Conservation (phyloP, 805 yeast species). For the Deakozyma indianensis region DNA sequence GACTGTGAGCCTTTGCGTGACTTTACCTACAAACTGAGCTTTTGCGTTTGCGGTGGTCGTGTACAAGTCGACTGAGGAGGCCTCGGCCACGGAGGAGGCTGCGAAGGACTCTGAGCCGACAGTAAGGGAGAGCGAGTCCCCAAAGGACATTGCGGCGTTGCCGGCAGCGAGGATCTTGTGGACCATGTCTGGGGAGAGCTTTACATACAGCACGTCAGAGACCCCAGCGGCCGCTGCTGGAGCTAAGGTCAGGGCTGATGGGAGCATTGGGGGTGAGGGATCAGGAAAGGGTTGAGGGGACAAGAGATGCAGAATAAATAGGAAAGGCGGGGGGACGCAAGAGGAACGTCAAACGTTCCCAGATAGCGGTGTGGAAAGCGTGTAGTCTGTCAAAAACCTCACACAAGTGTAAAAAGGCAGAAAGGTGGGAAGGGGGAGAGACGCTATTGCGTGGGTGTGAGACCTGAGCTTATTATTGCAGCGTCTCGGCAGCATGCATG, state of each 20-base stretch:
- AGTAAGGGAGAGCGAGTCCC: conserved; percentile 2
- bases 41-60: background rate
- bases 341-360: no score
- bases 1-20: conserved; percentile 13
- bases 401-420: no score
- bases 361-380: no score
- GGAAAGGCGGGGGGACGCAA: no score
- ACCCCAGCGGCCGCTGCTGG: conserved; percentile 3
- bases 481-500: background rate
- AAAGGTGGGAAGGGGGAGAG: background rate
- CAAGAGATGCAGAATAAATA: no score
- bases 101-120: conserved; percentile 7
- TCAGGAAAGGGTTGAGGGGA: background rate
- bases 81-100: conserved; percentile 9
- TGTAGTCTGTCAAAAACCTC: no score
- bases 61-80: conserved; percentile 11
- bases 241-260: background rate
- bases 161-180: background rate
- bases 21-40: conserved; percentile 8
- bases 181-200: conserved; percentile 9
- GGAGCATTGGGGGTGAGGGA: background rate
- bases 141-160: background rate
- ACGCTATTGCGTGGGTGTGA: background rate
- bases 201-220: conserved; percentile 6
- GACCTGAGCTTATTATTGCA: background rate